Percentiles rank a stretch among this genome's conserved stretches.
Conservation (phyloP, 1,139 yeast genomes). For the Trichomonascaceae sp. region DNA sequence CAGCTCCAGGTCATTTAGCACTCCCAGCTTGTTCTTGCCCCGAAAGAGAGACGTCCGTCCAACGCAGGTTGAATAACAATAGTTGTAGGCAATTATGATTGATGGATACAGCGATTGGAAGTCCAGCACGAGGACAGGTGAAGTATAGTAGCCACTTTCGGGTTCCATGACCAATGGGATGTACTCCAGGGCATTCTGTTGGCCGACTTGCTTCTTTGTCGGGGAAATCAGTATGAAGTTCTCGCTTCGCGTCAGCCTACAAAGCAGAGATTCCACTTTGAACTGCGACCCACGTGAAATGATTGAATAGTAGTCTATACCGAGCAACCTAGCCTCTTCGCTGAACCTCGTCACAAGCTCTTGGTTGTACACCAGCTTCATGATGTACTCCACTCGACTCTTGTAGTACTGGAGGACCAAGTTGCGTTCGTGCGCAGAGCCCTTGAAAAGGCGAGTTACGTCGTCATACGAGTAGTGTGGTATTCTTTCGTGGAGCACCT, state of each 20-base stretch:
- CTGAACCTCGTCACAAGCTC: slow-evolving; percentile 61
- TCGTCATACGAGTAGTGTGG: slow-evolving; percentile 47
- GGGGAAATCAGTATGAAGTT: slow-evolving; percentile 68
- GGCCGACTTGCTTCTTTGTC: slow-evolving; percentile 63
- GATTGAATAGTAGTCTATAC: slow-evolving; percentile 81
- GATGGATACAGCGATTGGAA: slow-evolving; percentile 94
- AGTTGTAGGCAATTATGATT: slow-evolving; percentile 78
- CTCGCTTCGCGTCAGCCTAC: slow-evolving; percentile 64
- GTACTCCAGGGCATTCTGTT: slow-evolving; percentile 76
- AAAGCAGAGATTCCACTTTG: slow-evolving; percentile 75
- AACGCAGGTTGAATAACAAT: slow-evolving; percentile 77
- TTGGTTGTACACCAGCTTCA: slow-evolving; percentile 42
- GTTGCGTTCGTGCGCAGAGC: slow-evolving; percentile 16
- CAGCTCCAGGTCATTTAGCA: slow-evolving; percentile 30
- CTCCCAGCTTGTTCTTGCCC: slow-evolving; percentile 40
- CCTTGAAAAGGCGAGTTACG: slow-evolving; percentile 39
- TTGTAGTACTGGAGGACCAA: slow-evolving; percentile 41
- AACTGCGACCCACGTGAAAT: slow-evolving; percentile 86
- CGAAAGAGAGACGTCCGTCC: slow-evolving; percentile 51
- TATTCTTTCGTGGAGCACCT: slow-evolving; percentile 49
- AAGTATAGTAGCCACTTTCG: slow-evolving; percentile 65
- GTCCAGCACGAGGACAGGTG: slow-evolving; percentile 81
- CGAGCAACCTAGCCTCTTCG: slow-evolving; percentile 77
- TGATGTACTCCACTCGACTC: slow-evolving; percentile 35
- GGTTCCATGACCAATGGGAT: slow-evolving; percentile 93